Conservation (phyloP, 371 early-diverging fungal species). For the Mucor irregularis region DNA sequence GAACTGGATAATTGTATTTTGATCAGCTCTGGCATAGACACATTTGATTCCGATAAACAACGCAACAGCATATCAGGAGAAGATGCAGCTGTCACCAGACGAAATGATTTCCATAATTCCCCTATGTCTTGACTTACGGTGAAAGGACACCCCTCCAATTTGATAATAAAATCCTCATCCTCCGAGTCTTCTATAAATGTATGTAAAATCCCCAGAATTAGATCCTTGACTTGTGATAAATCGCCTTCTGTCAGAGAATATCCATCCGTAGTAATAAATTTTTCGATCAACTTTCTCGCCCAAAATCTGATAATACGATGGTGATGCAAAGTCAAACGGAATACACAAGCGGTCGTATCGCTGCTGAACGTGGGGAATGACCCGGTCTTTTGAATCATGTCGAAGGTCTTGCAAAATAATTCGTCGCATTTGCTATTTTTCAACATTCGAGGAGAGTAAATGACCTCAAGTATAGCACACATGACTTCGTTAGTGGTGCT, state of each 20-base stretch:
- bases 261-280: constrained; percentile 19
- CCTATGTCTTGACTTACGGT: constrained; percentile 16
- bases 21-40: constrained; percentile 20
- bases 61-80: constrained; percentile 5
- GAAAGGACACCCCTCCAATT: constrained; percentile 5
- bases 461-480: constrained; percentile 33
- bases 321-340: constrained; percentile 32
- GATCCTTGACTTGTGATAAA: constrained; percentile 1
- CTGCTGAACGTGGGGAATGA: constrained; percentile 28
- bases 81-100: constrained; percentile 11
- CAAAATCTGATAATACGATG: constrained; percentile 38
- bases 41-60: constrained; percentile 10
- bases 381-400: constrained; percentile 29
- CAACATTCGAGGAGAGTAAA: constrained; percentile 19
- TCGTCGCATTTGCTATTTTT: constrained; percentile 19
- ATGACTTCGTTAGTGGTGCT: constrained; percentile 19
- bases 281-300: constrained; percentile 44
- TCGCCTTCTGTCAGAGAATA: constrained; percentile 8
- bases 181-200: constrained; percentile 8
- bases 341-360: constrained; percentile 16
- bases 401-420: constrained; percentile 26
- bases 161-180: background rate
- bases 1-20: constrained; percentile 15
- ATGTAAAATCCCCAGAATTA: constrained; percentile 6
- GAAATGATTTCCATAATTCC: constrained; percentile 41